Percentiles rank a stretch among this genome's conserved stretches.
Evolutionary conservation across 2,329 filamentous ascomycete species (phyloP).

Genomic region (Aureobasidium pullulans): DNA sequence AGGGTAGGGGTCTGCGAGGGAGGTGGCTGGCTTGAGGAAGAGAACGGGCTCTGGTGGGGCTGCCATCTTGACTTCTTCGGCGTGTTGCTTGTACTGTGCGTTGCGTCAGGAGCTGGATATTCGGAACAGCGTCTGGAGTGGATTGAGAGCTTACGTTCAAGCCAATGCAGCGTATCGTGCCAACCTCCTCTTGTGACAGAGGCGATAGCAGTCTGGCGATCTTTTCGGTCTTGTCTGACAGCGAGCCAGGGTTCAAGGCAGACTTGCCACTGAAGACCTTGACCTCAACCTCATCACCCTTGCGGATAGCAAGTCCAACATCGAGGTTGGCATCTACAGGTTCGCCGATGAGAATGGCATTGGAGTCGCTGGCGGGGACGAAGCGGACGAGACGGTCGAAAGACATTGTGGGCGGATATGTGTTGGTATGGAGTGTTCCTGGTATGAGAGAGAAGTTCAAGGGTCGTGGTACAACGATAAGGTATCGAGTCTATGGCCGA

Average conservation of each 20-base stretch:
- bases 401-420: conserved; percentile 11
- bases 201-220: conserved; percentile 46
- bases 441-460: background rate
- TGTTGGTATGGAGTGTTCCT: background rate
- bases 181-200: conserved; percentile 42
- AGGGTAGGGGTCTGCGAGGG: conserved; percentile 48
- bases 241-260: conserved; percentile 46
- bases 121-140: background rate
- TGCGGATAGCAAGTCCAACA: conserved; percentile 50
- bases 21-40: conserved; percentile 51
- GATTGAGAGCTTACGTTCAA: conserved; percentile 39
- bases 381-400: conserved; percentile 18
- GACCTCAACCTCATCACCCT: conserved; percentile 50
- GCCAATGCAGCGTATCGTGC: conserved; percentile 53
- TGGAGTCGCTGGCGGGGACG: conserved; percentile 17
- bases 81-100: conserved; percentile 41
- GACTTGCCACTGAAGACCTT: conserved; percentile 52
- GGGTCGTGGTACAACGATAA: background rate
- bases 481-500: background rate
- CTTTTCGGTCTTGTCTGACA: conserved; percentile 41
- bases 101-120: background rate
- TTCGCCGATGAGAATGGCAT: conserved; percentile 16
- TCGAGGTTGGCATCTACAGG: conserved; percentile 41
- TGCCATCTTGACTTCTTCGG: conserved; percentile 44
- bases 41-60: conserved; percentile 47